A percentile compares a stretch with the other conserved stretches of the same genome.
Conservation (phyloP, 805 yeast species). For the Kazachstania kunashirensis region DNA sequence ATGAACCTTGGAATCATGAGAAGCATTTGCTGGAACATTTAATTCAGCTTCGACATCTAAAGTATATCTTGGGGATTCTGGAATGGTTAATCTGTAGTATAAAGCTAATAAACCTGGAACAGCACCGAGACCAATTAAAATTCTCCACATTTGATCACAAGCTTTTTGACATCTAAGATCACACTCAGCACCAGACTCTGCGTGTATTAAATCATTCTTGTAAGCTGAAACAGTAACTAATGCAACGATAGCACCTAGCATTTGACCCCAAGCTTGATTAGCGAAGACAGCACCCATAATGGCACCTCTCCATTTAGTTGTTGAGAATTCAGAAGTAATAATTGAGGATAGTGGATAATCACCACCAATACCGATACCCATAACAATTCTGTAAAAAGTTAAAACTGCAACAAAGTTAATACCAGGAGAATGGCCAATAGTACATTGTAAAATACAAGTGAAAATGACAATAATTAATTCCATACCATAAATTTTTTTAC, state of each 20-base stretch:
- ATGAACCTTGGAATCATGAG: neutral
- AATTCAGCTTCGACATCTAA: slow-evolving; percentile 51
- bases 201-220: slow-evolving; percentile 48
- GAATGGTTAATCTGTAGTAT: slow-evolving; percentile 87
- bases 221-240: slow-evolving; percentile 67
- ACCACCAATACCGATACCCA: slow-evolving; percentile 98
- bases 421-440: slow-evolving; percentile 61
- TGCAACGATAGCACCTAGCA: slow-evolving; percentile 77
- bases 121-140: slow-evolving; percentile 79
- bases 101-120: slow-evolving; percentile 79
- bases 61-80: slow-evolving; percentile 88
- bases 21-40: neutral
- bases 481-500: slow-evolving; percentile 79
- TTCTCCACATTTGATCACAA: slow-evolving; percentile 92
- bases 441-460: slow-evolving; percentile 72
- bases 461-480: slow-evolving; percentile 78
- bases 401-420: slow-evolving; percentile 65
- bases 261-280: slow-evolving; percentile 95
- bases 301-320: slow-evolving; percentile 97
- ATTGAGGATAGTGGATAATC: slow-evolving; percentile 92
- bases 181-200: slow-evolving; percentile 51
- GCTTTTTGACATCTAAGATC: slow-evolving; percentile 60
- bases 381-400: slow-evolving; percentile 68
- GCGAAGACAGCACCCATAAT: slow-evolving; percentile 95
- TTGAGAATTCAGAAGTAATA: slow-evolving; percentile 84